Conservation (phyloP, 75 land plant species). For the Gnetum montanum region DNA sequence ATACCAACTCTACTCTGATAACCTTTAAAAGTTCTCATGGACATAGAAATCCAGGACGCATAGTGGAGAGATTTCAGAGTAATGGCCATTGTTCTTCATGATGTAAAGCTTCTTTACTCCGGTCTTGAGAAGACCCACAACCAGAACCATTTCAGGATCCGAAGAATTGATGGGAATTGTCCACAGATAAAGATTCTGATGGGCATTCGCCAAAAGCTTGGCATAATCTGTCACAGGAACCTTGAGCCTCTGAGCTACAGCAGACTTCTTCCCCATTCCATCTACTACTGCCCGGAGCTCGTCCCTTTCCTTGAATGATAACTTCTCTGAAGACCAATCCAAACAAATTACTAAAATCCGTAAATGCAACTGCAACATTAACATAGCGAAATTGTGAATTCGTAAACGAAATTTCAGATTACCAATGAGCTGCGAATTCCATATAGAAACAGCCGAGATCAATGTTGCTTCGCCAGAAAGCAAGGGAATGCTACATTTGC, state of each 20-base stretch:
- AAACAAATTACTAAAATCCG: background rate
- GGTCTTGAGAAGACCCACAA: conserved; percentile 32
- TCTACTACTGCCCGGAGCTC: background rate
- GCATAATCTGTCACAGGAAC: conserved; percentile 24
- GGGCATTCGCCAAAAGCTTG: conserved; percentile 13
- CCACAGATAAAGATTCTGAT: conserved; percentile 18
- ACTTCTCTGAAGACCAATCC: background rate
- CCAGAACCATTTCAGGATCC: conserved; percentile 5
- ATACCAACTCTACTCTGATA: background rate
- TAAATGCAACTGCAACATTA: background rate
- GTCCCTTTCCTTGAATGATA: background rate
- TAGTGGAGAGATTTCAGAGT: conserved; percentile 25
- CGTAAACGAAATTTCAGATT: background rate
- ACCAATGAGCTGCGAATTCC: background rate
- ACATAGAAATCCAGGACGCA: conserved; percentile 42
- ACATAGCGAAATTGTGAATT: background rate
- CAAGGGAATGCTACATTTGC: background rate
- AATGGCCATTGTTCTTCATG: conserved; percentile 11
- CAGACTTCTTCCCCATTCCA: background rate
- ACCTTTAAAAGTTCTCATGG: conserved; percentile 31
- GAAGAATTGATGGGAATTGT: conserved; percentile 6
- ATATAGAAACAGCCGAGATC: background rate
- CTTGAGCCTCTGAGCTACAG: conserved; percentile 15
- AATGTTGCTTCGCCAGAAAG: background rate
- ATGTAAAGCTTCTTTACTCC: conserved; percentile 33